A percentile compares a stretch with the other conserved stretches of the same genome.
These are phyloP conservation scores for Orbilia oligospora DNA, from an alignment of 2,329 filamentous ascomycete species.

Conservation along the genomic window DNA sequence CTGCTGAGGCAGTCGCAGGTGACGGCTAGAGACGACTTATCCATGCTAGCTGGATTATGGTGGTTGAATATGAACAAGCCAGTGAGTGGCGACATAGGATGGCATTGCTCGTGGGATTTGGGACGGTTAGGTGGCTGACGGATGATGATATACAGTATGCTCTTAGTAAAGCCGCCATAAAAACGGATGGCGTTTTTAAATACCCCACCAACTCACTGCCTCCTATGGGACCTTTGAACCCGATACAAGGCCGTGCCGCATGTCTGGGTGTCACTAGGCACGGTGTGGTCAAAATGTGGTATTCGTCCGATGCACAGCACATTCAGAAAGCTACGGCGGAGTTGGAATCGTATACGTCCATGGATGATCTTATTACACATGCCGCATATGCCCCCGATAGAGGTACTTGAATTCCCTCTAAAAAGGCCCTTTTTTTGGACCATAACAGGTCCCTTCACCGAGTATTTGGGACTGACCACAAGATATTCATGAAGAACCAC, in stretches of 20 bases:
- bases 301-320: conserved; percentile 66
- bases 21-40: conserved; percentile 81
- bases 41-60: conserved; percentile 84
- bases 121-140: background rate
- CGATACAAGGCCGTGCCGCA: conserved; percentile 62
- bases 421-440: too few relatives aligned
- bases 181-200: conserved; percentile 61
- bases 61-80: conserved; percentile 80
- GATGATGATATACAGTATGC: conserved; percentile 57
- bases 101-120: conserved; percentile 32
- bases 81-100: conserved; percentile 54
- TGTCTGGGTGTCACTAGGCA: conserved; percentile 63
- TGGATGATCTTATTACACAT: conserved; percentile 84
- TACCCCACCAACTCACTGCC: conserved; percentile 62
- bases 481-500: conserved; percentile 39
- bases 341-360: conserved; percentile 79
- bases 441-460: too few relatives aligned
- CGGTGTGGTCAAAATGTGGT: conserved; percentile 62
- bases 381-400: conserved; percentile 82
- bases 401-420: conserved; percentile 69
- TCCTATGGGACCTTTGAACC: conserved; percentile 63
- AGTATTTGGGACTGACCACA: conserved; percentile 22
- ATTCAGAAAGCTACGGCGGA: conserved; percentile 82
- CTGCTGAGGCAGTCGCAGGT: conserved; percentile 74
- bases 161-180: conserved; percentile 61